Base-by-base conservation (phyloP, 225 moss, liverwort and hornwort species). In the Lunularia cruciata region DNA sequence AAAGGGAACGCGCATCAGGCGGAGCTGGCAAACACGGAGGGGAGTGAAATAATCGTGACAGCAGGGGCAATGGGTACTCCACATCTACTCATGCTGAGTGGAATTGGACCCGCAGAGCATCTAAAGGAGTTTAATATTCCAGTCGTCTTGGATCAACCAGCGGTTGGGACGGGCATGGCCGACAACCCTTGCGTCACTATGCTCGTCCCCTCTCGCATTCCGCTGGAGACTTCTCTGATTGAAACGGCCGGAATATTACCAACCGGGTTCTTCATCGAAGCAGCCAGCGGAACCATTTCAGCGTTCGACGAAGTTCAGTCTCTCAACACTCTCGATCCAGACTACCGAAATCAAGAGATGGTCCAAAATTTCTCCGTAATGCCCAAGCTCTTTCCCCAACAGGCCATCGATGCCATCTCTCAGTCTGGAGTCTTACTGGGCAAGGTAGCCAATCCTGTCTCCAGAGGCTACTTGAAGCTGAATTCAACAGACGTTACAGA, bases 31-130 rank as follows among this genome's bases (percentile, higher is more conserved):
- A 76, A 67, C 0, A 58, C 72, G 11, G 13, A 42, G 0, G 78
- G 53, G 35, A 82, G 82, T 43, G 88, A 90, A 70, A 79, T 92
- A 3, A 75, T 92, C 27, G 38, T 92, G 12, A 69, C 86, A 0
- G 79, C 90, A 33, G 90, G 90, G 43, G 88, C 92, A 22, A 72
- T 92, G n/a, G 92, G 92, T 12, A 85, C 86, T 51, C 88, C 92
- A 18, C 88, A 90, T 48, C 83, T 92, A 45, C 79, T 92, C 2
- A 72, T 92, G 83, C 74, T 90, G 37, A 92, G 90, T 39, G 90
- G 90, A 67, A 71, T 92, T 42, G 92, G 92, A 33, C 81, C 86
- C 63, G 68, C 66, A 28, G 75, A 78, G 19, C 70, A 82, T 38
- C 79, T 92, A 49, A 12, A 25, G 53, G 55, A 79, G 51, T 75